phyloP scores from a whole-genome alignment of 257 asterid genomes.

The Capsicum rhomboideum region DNA sequence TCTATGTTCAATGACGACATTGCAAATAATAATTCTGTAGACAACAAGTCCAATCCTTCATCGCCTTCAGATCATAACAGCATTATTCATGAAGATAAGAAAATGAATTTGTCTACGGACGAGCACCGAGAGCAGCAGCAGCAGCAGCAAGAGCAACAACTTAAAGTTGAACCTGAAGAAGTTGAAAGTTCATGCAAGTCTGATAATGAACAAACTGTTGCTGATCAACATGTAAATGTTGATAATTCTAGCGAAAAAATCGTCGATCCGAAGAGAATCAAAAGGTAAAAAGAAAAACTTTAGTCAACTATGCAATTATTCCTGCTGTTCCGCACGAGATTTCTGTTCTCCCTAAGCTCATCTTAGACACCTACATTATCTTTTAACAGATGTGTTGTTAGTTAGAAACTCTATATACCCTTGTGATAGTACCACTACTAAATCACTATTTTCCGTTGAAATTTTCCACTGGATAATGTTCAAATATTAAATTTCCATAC shows the following conservation, averaged over 20 bases:
- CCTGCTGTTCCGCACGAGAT: neutral
- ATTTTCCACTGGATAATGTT: no score
- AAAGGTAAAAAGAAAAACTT: slow-evolving; percentile 34
- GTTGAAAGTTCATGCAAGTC: slow-evolving; percentile 55
- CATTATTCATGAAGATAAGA: slow-evolving; percentile 37
- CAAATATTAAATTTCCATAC: no score
- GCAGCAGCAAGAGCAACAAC: slow-evolving; percentile 2
- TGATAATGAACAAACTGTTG: slow-evolving; percentile 23
- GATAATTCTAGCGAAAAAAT: slow-evolving; percentile 38
- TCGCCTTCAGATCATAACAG: slow-evolving; percentile 79
- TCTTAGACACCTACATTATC: neutral
- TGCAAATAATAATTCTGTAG: slow-evolving; percentile 1
- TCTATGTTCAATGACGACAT: slow-evolving; percentile 63
- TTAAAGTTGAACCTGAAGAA: slow-evolving; percentile 71
- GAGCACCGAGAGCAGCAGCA: slow-evolving; percentile 26
- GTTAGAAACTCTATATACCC: neutral
- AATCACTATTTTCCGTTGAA: no score
- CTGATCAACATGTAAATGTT: slow-evolving; percentile 6
- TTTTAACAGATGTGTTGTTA: neutral
- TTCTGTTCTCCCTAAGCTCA: neutral
- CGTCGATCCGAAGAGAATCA: slow-evolving; percentile 77
- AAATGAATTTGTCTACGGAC: neutral
- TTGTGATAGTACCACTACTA: no score
- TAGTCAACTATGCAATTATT: neutral
- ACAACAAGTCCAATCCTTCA: slow-evolving; percentile 57